Evolutionary conservation across 257 asterid genomes (phyloP), one percentile per base, ranked within the genome.

Genomic region (Solanum medicagineum): DNA sequence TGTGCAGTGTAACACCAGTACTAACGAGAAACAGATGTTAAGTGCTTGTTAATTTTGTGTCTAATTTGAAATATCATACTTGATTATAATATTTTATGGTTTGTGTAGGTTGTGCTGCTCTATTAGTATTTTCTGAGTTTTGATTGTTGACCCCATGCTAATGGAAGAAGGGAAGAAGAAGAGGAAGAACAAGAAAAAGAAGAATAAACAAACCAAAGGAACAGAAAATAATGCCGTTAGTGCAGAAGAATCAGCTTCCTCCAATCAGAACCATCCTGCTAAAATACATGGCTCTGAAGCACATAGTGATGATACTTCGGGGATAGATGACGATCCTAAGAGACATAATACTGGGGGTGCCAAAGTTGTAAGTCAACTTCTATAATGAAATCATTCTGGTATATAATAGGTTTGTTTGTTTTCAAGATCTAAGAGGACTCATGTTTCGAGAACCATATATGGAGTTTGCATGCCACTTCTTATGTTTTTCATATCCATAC

Each of bases 101-200:
- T 45, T 22, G 17, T 10, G 68, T 65, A 85, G 84, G 65, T 63
- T 85, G 9, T 45, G 29, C 32, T 60, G 29, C 74, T 84, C 15
- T 11, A 9, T 32, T 70, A n/a, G 60, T 70, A 55, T 40, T 84
- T 69, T 36, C 68, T 45, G 56, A 42, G 44, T 84, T 22, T 32
- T 74, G 15, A 59, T 84, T 84, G 40, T 84, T 57, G 53, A 26
- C 47, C 82, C 82, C 15, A 26, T 53, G 40, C 44, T 16, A 74
- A 91, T 92, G 95, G 95, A 91, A 87, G 93, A 89, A 69, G 95
- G 90, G 70, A 89, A 91, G 92, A 93, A 85, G 90, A 93, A 91
- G 90, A 93, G 87, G 87, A 92, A 53, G 63, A 94, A 84, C 84
- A 93, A 91, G 88, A 95, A 93, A 90, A 94, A 92, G 90, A 95